Conservation (phyloP, 2,329 filamentous ascomycete species). For the Cercospora sp. region DNA sequence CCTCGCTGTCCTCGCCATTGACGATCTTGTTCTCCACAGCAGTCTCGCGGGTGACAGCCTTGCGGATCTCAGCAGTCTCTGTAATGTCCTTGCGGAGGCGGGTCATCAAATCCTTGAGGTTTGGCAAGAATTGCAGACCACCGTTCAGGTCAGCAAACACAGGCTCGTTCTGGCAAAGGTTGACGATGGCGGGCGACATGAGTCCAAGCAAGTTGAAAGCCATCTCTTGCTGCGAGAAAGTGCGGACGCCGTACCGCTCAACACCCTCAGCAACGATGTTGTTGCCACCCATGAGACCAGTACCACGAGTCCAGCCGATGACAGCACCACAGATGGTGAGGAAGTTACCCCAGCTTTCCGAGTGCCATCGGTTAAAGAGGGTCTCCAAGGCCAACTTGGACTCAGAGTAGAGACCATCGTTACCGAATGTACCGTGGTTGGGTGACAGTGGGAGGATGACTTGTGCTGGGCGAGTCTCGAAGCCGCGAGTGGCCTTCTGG, state of each 20-base stretch:
- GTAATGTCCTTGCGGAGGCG: conserved; percentile 91
- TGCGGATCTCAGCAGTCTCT: conserved; percentile 90
- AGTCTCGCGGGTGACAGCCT: conserved; percentile 92
- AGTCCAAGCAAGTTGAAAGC: conserved; percentile 96
- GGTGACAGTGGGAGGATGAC: conserved; percentile 94
- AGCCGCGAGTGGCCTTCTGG: conserved; percentile 82
- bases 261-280: conserved; percentile 97
- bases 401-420: conserved; percentile 96
- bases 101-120: conserved; percentile 92
- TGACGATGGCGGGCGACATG: conserved; percentile 90
- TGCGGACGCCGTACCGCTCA: conserved; percentile 93
- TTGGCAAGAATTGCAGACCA: conserved; percentile 94
- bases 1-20: conserved; percentile 89
- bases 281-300: conserved; percentile 95
- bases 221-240: conserved; percentile 99
- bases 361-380: conserved; percentile 97
- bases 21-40: conserved; percentile 96
- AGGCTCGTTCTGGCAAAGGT: conserved; percentile 92
- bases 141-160: conserved; percentile 98
- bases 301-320: conserved; percentile 98
- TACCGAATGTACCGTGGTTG: conserved; percentile 98
- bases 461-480: conserved; percentile 93
- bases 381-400: conserved; percentile 97
- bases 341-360: conserved; percentile 95
- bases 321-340: conserved; percentile 97